A percentile compares a stretch with the other conserved stretches of the same genome.
phyloP scores from a whole-genome alignment of 345 rosid genomes.

The Arabis hirsuta region DNA sequence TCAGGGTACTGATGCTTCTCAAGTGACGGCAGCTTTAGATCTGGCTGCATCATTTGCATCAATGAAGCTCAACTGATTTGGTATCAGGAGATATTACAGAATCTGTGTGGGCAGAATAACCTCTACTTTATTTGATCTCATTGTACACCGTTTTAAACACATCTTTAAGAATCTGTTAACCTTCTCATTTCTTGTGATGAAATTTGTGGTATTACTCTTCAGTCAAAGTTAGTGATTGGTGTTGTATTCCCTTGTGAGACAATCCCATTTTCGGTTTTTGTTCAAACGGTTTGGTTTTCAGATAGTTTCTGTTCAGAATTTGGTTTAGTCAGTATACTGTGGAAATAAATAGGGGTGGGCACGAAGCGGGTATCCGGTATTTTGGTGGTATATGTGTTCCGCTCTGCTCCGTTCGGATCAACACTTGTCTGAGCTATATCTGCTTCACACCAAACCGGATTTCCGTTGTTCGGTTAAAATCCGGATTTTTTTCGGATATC shows the following conservation, averaged over 20 bases:
- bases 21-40: constrained; percentile 66
- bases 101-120: constrained; percentile 8
- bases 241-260: constrained; percentile 1
- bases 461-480: too few relatives aligned
- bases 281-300: neutral
- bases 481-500: too few relatives aligned
- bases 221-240: neutral
- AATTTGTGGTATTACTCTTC: neutral
- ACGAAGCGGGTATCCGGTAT: too few relatives aligned
- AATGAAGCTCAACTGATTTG: constrained; percentile 69
- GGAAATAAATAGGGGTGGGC: too few relatives aligned
- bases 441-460: too few relatives aligned
- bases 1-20: constrained; percentile 87
- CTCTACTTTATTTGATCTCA: constrained; percentile 7
- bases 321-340: too few relatives aligned
- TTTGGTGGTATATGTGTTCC: too few relatives aligned
- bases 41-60: constrained; percentile 74
- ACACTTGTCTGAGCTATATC: too few relatives aligned
- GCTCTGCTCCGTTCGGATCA: too few relatives aligned
- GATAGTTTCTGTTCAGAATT: too few relatives aligned
- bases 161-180: constrained; percentile 4
- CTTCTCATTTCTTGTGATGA: neutral
- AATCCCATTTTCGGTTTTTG: neutral
- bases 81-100: neutral
- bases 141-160: constrained; percentile 15